phyloP scores from a whole-genome alignment of 1,139 yeast genomes.

The Saccharomyces hybrid region DNA sequence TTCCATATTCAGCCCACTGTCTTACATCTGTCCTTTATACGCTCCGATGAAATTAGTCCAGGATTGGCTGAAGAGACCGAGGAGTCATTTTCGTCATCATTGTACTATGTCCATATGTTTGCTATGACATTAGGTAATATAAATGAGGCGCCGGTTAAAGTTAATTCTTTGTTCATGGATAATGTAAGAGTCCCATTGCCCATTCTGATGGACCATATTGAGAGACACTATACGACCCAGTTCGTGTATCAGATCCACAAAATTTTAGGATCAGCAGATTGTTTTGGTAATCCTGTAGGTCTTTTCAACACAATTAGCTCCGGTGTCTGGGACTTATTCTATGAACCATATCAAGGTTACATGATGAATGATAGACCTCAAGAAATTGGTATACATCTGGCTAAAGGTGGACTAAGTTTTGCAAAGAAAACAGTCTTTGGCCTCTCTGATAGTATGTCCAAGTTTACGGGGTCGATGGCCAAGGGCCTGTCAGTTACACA shows the following conservation, averaged over 20 bases:
- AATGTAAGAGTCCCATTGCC: conserved; percentile 84
- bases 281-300: conserved; percentile 95
- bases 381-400: conserved; percentile 89
- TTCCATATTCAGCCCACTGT: conserved; percentile 89
- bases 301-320: conserved; percentile 86
- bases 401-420: conserved; percentile 92
- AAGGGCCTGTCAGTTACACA: conserved; percentile 88
- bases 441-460: conserved; percentile 84
- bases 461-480: conserved; percentile 88
- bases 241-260: conserved; percentile 88
- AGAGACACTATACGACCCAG: conserved; percentile 87
- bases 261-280: conserved; percentile 91
- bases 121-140: conserved; percentile 97
- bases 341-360: conserved; percentile 95
- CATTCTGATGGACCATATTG: conserved; percentile 58
- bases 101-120: conserved; percentile 73
- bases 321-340: conserved; percentile 92
- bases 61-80: conserved; percentile 32
- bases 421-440: conserved; percentile 93
- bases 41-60: conserved; percentile 73
- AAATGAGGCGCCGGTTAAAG: conserved; percentile 89
- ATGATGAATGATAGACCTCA: conserved; percentile 91
- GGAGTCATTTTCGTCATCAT: conserved; percentile 41
- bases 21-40: conserved; percentile 79
- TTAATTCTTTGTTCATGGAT: conserved; percentile 81